Conservation (phyloP, 441 rosid species). For the Capsella rubella region DNA sequence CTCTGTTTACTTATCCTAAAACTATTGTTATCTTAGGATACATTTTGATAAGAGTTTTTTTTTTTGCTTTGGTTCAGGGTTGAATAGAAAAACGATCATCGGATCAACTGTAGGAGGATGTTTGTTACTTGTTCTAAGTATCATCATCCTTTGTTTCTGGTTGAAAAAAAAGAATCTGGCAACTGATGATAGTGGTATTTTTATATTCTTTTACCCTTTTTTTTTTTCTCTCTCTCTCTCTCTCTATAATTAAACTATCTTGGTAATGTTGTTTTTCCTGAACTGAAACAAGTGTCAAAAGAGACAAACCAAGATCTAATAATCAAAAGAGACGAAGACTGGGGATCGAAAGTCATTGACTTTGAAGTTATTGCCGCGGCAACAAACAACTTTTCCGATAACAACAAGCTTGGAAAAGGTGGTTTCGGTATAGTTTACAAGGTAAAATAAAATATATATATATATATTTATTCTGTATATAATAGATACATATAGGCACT, state of each 20-base stretch:
- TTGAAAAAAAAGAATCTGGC: neutral
- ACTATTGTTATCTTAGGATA: no score
- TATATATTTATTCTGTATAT: no score
- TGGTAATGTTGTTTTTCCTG: neutral
- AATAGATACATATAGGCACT: no score
- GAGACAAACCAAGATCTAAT: neutral
- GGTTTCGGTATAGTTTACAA: constrained; percentile 1
- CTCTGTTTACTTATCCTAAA: no score
- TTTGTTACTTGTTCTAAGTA: neutral
- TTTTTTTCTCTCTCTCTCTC: no score
- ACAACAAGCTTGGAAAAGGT: neutral
- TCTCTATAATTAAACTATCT: neutral
- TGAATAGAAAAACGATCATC: neutral
- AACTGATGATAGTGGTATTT: neutral
- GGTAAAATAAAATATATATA: neutral
- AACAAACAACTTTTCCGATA: neutral
- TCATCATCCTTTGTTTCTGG: neutral
- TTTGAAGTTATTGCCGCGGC: neutral
- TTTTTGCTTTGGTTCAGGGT: neutral
- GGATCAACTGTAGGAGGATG: neutral
- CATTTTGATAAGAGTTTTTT: neutral
- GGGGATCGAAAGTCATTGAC: neutral
- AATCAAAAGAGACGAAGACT: neutral
- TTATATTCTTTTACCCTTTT: neutral
- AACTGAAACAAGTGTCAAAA: neutral